Conservation (phyloP, 2,329 filamentous ascomycete species). For the Alternaria sp. region DNA sequence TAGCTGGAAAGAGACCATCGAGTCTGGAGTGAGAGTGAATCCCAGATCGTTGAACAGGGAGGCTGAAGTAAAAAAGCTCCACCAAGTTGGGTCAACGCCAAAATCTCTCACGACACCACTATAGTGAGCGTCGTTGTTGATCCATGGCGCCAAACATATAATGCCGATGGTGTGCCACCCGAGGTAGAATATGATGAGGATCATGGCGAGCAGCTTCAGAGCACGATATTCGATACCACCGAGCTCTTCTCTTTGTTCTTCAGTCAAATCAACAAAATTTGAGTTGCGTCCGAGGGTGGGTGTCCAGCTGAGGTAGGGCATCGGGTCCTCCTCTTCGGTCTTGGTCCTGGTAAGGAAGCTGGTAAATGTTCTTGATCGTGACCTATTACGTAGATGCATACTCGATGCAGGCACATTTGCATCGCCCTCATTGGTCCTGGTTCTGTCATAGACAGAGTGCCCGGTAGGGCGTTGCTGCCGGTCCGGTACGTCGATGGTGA, state of each 20-base stretch:
- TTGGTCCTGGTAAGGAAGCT: conserved; percentile 65
- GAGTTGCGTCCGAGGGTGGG: conserved; percentile 94
- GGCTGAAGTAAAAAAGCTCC: conserved; percentile 86
- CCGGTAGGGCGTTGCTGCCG: conserved; percentile 32
- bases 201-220: conserved; percentile 80
- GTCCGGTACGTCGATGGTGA: conserved; percentile 71
- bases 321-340: conserved; percentile 58
- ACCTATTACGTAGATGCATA: conserved; percentile 33
- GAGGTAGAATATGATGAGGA: conserved; percentile 80
- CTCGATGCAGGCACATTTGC: conserved; percentile 11
- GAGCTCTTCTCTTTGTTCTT: conserved; percentile 91
- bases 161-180: conserved; percentile 81
- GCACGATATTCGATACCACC: conserved; percentile 97
- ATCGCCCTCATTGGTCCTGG: conserved; percentile 16
- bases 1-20: conserved; percentile 86
- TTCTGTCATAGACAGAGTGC: conserved; percentile 40
- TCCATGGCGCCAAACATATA: conserved; percentile 79
- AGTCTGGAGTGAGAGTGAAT: conserved; percentile 88
- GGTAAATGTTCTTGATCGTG: conserved; percentile 60
- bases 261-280: conserved; percentile 83
- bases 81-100: conserved; percentile 77
- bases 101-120: conserved; percentile 63
- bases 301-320: conserved; percentile 93
- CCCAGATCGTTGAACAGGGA: conserved; percentile 96
- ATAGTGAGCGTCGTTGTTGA: conserved; percentile 68